Base-by-base conservation (phyloP, 2,329 filamentous ascomycete genomes). In the Hypoxylon sp. region DNA sequence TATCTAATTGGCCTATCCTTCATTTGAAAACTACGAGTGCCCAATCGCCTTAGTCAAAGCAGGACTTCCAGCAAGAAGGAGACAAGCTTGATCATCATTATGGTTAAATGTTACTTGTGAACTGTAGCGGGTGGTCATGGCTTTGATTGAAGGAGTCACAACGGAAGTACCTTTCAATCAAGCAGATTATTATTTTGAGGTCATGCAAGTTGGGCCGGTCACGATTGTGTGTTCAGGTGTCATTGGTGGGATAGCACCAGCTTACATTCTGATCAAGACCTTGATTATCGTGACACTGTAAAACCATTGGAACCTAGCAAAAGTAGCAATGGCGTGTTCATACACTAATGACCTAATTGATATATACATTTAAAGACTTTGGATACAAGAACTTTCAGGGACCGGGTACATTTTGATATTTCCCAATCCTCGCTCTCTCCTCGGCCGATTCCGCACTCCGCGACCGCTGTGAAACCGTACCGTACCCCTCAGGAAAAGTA, bases 61-160 rank as follows among this genome's bases (percentile, higher is more conserved):
- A 39, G n/a, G 11, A 23, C 16, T 25, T 21, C 23, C 30, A 27
- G 25, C 30, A 6, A 19, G 30, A 41, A 25, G 16, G 50, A 43
- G 46, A 37, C 8, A 48, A 43, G 32, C 23, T 55, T 64, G 47
- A 64, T 64, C 61, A 60, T 51, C 23, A 14, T 51, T 3, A 46
- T 47, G 21, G 34, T 41, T 25, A 64, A 51, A 45, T 23, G 14
- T 27, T 37, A 56, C 51, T 14, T 55, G 6, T 27, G 9, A 16
- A 39, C n/a, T 12, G 32, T 59, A 46, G 5, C 29, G 21, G 41
- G 19, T 55, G 16, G 45, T 64, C 55, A 51, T 27, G 3, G 5
- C 2, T 16, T 27, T 64, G 32, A 64, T 45, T 25, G n/a, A 9
- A 41, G 47, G 43, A n/a, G n/a, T 54, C 51, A 30, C 11, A 6